Conservation (phyloP, 176 grass and related monocot species). For the Carex parvula region DNA sequence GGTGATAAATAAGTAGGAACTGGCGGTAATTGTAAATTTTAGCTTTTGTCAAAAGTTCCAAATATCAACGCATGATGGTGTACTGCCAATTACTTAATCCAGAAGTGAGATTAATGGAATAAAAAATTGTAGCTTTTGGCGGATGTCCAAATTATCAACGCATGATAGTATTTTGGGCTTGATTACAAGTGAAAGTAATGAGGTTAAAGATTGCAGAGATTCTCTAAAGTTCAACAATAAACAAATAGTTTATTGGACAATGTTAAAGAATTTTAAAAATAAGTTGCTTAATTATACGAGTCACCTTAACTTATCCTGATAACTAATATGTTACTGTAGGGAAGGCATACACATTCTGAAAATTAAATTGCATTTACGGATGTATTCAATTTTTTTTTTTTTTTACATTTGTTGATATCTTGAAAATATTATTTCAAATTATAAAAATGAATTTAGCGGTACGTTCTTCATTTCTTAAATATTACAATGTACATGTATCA, state of each 20-base stretch:
- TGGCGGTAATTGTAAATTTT: constrained; percentile 12
- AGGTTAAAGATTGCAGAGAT: neutral
- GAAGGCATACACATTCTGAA: neutral
- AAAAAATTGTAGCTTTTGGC: neutral
- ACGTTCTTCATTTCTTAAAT: too few species aligned
- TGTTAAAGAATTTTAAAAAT: too few species aligned
- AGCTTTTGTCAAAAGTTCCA: constrained; percentile 2
- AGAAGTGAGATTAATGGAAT: neutral
- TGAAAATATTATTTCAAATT: too few species aligned
- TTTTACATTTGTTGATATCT: too few species aligned
- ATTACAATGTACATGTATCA: too few species aligned
- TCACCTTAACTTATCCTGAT: neutral
- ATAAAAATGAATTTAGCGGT: too few species aligned
- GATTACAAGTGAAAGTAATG: neutral
- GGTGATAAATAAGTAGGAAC: neutral
- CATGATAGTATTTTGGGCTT: neutral
- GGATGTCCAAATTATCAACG: neutral
- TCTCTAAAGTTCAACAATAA: neutral
- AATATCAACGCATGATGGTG: constrained; percentile 19
- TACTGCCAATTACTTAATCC: neutral
- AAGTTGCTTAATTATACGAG: neutral
- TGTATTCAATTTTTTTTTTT: too few species aligned
- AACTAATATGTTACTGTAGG: too few species aligned
- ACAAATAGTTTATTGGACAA: neutral
- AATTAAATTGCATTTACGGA: neutral